Percentiles rank a stretch among this genome's conserved stretches.
These are phyloP conservation scores for Puccinia sorghi DNA, from an alignment of 1,284 basidiomycete genomes.

Conservation along the genomic window DNA sequence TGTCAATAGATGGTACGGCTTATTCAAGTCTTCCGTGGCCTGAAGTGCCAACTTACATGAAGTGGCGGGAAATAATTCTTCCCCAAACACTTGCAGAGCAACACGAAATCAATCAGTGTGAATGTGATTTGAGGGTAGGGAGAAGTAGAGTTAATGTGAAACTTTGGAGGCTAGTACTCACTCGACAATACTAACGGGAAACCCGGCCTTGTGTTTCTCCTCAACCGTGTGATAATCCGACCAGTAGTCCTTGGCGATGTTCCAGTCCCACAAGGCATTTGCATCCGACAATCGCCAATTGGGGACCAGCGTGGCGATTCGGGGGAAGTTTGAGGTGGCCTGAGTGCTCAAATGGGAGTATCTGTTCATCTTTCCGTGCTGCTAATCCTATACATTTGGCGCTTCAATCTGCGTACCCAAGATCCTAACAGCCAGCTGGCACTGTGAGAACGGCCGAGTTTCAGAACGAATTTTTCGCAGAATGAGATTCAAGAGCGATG, in stretches of 20 bases:
- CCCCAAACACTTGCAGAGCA: conserved; percentile 36
- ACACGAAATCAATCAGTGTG: neutral
- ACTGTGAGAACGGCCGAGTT: neutral
- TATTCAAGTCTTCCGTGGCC: neutral
- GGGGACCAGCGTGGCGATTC: conserved; percentile 16
- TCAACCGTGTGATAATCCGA: conserved; percentile 12
- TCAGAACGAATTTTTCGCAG: neutral
- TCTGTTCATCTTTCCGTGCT: neutral
- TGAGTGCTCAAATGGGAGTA: neutral
- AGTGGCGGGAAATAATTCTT: conserved; percentile 39
- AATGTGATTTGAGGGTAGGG: neutral
- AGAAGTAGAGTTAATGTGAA: neutral
- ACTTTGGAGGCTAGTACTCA: neutral
- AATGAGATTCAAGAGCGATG: neutral
- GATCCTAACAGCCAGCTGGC: conserved; percentile 42
- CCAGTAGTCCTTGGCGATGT: conserved; percentile 36
- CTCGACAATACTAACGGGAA: conserved; percentile 43
- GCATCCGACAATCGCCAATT: conserved; percentile 30
- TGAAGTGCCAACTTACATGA: conserved; percentile 34
- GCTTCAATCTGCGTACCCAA: conserved; percentile 10
- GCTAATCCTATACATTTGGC: neutral
- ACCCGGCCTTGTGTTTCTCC: conserved; percentile 41
- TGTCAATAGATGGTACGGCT: neutral
- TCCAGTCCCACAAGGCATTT: conserved; percentile 44
- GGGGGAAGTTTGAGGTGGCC: conserved; percentile 44